These are phyloP conservation scores for Ogataea dorogensis DNA, from an alignment of 805 yeast species.

Conservation along the genomic window DNA sequence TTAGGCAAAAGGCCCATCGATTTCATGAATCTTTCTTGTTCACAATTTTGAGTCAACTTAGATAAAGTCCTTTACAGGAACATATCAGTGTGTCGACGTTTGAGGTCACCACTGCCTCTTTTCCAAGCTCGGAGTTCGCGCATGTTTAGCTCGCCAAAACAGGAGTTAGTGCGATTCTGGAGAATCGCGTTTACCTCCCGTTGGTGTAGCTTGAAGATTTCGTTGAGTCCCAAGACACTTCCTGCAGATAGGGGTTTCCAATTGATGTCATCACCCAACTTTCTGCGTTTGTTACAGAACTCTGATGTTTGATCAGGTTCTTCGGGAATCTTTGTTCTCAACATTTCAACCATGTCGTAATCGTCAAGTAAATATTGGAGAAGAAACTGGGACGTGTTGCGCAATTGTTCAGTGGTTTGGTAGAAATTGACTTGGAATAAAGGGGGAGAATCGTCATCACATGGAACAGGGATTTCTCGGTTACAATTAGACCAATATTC, in stretches of 20 bases:
- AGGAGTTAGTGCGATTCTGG: constrained; percentile 15
- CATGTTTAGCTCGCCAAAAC: constrained; percentile 29
- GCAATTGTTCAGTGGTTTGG: constrained; percentile 13
- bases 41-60: too few species aligned
- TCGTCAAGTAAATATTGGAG: constrained; percentile 15
- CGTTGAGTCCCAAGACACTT: constrained; percentile 23
- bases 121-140: constrained; percentile 28
- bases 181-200: constrained; percentile 20
- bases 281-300: constrained; percentile 19
- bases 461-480: constrained; percentile 10
- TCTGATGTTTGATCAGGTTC: constrained; percentile 2
- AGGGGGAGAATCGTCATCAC: constrained; percentile 18
- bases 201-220: constrained; percentile 21
- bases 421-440: constrained; percentile 10
- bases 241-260: constrained; percentile 27
- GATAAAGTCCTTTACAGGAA: not conserved
- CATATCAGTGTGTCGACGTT: constrained; percentile 10
- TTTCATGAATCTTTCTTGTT: too few species aligned
- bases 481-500: constrained; percentile 18
- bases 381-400: constrained; percentile 12
- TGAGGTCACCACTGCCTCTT: constrained; percentile 19
- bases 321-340: constrained; percentile 5
- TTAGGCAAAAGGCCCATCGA: too few species aligned
- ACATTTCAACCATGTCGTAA: constrained; percentile 13
- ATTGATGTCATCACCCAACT: constrained; percentile 26